Conservation (phyloP, 2,329 filamentous ascomycete genomes). For the Aspergillus sojae region DNA sequence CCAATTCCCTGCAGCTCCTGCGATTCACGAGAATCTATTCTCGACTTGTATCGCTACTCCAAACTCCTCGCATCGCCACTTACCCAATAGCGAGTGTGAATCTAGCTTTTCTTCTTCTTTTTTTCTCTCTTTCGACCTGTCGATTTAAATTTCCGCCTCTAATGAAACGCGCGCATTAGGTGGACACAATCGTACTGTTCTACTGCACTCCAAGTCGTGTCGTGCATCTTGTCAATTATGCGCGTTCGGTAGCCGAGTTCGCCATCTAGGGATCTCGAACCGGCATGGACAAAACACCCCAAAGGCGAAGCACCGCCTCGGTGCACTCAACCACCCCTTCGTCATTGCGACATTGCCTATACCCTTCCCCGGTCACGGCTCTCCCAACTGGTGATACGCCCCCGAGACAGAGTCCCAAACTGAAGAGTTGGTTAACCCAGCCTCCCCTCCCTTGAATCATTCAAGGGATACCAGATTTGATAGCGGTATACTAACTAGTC, state of each 20-base stretch:
- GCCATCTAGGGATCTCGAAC: constrained; percentile 13
- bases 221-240: constrained; percentile 30
- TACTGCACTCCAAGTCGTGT: constrained; percentile 24
- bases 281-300: constrained; percentile 30
- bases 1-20: neutral
- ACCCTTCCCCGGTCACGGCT: constrained; percentile 26
- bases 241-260: constrained; percentile 21
- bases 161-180: constrained; percentile 12
- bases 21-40: neutral
- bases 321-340: constrained; percentile 27
- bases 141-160: constrained; percentile 11
- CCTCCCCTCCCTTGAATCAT: constrained; percentile 9
- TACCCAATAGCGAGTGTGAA: neutral
- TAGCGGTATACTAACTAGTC: constrained; percentile 20
- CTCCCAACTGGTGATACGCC: constrained; percentile 21
- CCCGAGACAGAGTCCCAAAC: constrained; percentile 21
- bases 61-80: constrained; percentile 7
- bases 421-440: constrained; percentile 25
- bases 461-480: constrained; percentile 11
- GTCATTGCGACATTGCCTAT: constrained; percentile 26
- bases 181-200: constrained; percentile 21
- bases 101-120: constrained; percentile 19
- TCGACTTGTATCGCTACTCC: neutral
- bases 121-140: constrained; percentile 17
- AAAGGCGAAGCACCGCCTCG: constrained; percentile 28